Evolutionary conservation across 1,139 yeast genomes (phyloP), one percentile per base, ranked within the genome.

Genomic region (Eremothecium coryli): DNA sequence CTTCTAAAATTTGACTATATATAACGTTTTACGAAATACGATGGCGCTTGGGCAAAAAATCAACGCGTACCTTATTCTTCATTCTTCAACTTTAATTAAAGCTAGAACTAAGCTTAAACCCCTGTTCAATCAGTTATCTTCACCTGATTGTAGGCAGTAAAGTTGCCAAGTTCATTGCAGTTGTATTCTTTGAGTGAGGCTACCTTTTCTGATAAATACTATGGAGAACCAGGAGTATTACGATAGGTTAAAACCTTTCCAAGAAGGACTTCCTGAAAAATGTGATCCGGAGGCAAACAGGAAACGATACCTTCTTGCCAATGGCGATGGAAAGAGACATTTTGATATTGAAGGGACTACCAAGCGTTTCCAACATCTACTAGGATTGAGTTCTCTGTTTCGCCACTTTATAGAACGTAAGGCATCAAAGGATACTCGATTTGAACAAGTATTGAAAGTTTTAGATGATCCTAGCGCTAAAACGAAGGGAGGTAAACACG

Each of bases 331-430:
- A 41, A 60, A 64, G 8, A 79, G 77, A 36, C 64, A 69, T 33
- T 61, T 62, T 36, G 84, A 79, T 50, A 67, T 67, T 14, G 75
- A 70, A 38, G 95, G 82, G 49, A 75, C 95, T 1, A 74, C 86
- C 7, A 75, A 70, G 47, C 65, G 97, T 40, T 85, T 85, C 66
- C 77, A 78, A 51, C 84, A 88, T 53, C 65, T 90, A 33, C 62
- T 90, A 33, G 86, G 93, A 0, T 64, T 88, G 31, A 82, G 95
- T 5, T 93, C 85, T 35, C 63, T 88, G 40, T 90, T 90, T 54
- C 75, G 93, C 35, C 88, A 85, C 52, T 90, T 90, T 56, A 84
- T 90, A 40, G 90, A 86, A 50, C 66, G 78, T 31, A 75, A 79
- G 45, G 90, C 95, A 7, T 68, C 80, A 29, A 74, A 76, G 45